Percentiles rank a stretch among this genome's conserved stretches.
phyloP scores from a whole-genome alignment of 2,329 filamentous ascomycete genomes.

The Neurospora sp. region DNA sequence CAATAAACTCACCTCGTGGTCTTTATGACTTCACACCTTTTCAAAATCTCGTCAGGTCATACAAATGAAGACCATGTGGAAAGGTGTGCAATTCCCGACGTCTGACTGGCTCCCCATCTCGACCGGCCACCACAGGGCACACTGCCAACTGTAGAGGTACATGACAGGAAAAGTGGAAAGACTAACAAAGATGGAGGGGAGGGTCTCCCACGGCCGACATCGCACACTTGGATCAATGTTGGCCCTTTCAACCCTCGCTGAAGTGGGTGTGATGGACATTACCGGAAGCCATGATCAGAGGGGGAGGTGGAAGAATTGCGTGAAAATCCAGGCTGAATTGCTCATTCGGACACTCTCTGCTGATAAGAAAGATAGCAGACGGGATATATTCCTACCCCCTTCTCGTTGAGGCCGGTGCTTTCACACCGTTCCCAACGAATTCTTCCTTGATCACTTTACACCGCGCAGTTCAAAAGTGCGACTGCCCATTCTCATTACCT shows the following conservation, averaged over 20 bases:
- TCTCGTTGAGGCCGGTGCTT: background rate
- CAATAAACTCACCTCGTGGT: background rate
- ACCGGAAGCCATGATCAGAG: background rate
- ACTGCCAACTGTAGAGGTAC: background rate
- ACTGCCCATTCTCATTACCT: background rate
- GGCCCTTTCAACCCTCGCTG: background rate
- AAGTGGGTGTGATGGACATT: background rate
- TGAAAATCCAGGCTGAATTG: background rate
- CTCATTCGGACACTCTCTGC: background rate
- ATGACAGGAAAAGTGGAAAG: background rate
- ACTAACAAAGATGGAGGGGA: background rate
- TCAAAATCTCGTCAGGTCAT: background rate
- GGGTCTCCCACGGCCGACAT: background rate
- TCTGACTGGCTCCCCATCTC: background rate
- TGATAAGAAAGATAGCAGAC: background rate
- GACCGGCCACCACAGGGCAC: background rate
- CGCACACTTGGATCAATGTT: background rate
- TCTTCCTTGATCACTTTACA: background rate
- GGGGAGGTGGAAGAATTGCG: background rate
- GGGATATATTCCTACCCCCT: background rate
- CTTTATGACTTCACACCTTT: background rate
- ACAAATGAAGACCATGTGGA: background rate
- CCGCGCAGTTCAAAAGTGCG: background rate
- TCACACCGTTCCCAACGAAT: background rate
- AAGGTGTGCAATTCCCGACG: background rate